These are phyloP conservation scores for Trametes villosa DNA, from an alignment of 768 basidiomycete species.

Conservation along the genomic window DNA sequence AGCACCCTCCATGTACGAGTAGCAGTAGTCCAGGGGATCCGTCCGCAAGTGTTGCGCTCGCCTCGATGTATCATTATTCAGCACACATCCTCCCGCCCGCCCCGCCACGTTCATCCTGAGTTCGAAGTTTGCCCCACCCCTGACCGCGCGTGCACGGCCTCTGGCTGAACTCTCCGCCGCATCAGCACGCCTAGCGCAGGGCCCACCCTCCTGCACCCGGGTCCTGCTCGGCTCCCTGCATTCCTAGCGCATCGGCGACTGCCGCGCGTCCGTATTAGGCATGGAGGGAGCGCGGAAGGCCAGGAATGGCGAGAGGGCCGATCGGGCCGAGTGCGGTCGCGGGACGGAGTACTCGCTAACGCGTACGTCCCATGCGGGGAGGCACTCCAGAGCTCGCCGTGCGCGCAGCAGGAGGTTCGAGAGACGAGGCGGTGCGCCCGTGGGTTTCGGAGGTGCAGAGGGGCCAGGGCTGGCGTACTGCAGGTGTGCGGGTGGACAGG, in stretches of 20 bases:
- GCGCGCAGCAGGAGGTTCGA: neutral
- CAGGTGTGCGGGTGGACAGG: no score
- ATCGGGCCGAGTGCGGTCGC: neutral
- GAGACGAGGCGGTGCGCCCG: no score
- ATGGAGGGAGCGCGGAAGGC: constrained; percentile 1
- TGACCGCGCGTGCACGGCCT: no score
- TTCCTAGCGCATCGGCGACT: neutral
- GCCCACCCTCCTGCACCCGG: neutral
- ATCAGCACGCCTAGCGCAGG: neutral
- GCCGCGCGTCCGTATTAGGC: neutral
- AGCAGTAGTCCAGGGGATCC: no score
- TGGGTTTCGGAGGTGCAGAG: no score
- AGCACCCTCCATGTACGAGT: no score
- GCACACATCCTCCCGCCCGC: no score
- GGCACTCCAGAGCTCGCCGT: neutral
- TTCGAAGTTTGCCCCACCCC: no score
- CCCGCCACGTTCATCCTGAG: no score
- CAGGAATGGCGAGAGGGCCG: neutral
- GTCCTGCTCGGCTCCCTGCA: neutral
- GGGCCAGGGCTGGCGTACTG: no score
- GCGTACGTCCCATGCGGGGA: neutral
- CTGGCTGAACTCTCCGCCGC: neutral
- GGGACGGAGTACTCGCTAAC: neutral
- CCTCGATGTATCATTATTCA: no score
- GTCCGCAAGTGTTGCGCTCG: no score